Percentiles rank a stretch among this genome's conserved stretches.
Conservation (phyloP, 2,329 filamentous ascomycete species). For the Pseudogymnoascus destructans region DNA sequence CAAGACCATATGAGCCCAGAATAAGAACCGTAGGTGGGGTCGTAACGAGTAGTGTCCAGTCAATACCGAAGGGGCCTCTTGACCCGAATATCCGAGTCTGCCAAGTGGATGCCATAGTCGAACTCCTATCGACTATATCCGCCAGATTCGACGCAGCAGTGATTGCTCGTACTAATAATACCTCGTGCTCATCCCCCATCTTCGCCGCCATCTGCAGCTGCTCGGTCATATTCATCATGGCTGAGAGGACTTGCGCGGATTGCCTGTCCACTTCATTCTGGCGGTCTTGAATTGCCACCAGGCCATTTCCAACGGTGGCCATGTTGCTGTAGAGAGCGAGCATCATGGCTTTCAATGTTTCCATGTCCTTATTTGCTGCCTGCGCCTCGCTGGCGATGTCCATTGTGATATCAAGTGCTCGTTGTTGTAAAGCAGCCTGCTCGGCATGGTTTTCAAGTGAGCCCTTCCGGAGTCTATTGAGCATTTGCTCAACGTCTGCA, state of each 20-base stretch:
- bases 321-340: neutral
- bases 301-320: neutral
- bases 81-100: neutral
- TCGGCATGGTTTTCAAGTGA: neutral
- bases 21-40: neutral
- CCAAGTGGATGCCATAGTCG: neutral
- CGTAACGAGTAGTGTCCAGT: neutral
- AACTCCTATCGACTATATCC: neutral
- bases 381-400: neutral
- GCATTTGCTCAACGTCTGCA: neutral
- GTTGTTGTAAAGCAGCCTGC: neutral
- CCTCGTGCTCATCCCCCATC: neutral
- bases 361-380: slow-evolving; percentile 8
- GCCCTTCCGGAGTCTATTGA: neutral
- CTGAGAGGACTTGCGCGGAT: neutral
- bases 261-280: slow-evolving; percentile 1
- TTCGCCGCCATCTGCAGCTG: neutral
- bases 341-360: neutral
- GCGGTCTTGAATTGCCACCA: slow-evolving; percentile 1
- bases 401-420: neutral
- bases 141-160: neutral
- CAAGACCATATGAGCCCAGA: neutral
- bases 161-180: neutral
- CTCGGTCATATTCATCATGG: slow-evolving; percentile 7
- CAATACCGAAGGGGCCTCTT: neutral